Evolutionary conservation across 495 filamentous ascomycete genomes (phyloP), one percentile per base, ranked within the genome.

Genomic region (Penicillium goetzii): DNA sequence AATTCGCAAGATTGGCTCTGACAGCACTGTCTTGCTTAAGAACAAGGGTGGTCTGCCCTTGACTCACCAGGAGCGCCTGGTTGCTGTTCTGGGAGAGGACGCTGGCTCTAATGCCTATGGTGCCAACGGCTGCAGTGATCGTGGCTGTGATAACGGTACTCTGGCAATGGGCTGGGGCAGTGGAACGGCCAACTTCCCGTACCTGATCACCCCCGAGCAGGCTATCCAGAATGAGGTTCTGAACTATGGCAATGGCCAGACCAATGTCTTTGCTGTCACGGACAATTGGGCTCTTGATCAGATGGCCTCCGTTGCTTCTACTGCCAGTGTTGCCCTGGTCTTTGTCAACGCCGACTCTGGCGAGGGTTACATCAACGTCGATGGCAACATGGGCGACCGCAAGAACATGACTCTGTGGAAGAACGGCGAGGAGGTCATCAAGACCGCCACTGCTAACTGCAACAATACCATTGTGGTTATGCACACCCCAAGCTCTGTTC

Each of bases 161-260:
- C 82, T 97, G 32, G 95, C 90, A 32, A 93, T 97, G 89, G 93
- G 87, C 52, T 99, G 94, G 95, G 95, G 94, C 36, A 93, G 89
- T 62, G 95, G 95, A 56, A 91, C 90, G 23, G 84, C 91, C 36
- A 89, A 95, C 67, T 97, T 92, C 82, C 93, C 95, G 1, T 98
- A 97, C 76, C 83, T 99, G 4, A 80, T 96, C 63, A 92, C 92
- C 3, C 95, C 95, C 1, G 86, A 96, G 51, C 86, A 89, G 28
- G 95, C 94, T 3, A 91, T 97, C 51, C 89, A 91, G 72, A 86
- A 84, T 33, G 87, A 91, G 65, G 88, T 92, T 12, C 40, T 84
- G 38, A 59, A 62, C 55, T 62, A 69, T 41, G 53, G 68, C 28
- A 84, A 90, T 50, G 82, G 83, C 17, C 61, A 69, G 55, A 74